Evolutionary conservation across 78 protist genomes (phyloP).

Genomic region (Capsaspora owczarzaki): DNA sequence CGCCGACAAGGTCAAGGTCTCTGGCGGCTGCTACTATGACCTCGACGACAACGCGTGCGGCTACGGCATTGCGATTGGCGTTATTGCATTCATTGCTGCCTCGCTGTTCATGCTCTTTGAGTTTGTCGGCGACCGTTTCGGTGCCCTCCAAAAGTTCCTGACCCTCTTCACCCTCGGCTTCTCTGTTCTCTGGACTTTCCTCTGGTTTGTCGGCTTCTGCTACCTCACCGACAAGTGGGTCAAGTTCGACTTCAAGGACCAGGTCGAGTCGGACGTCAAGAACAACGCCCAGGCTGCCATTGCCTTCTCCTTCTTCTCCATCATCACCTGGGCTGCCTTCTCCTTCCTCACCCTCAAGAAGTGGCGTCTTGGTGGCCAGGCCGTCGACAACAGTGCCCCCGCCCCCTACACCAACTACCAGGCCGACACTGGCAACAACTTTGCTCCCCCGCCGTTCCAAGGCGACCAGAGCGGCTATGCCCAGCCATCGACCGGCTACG

Average conservation of each 20-base stretch:
- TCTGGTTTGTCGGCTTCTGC: constrained; percentile 11
- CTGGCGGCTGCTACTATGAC: neutral
- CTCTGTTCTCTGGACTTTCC: neutral
- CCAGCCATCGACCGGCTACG: neutral
- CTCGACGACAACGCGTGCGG: neutral
- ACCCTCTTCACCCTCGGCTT: neutral
- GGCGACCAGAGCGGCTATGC: neutral
- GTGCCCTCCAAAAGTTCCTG: neutral
- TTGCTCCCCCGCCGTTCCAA: neutral
- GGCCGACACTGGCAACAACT: neutral
- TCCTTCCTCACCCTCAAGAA: neutral
- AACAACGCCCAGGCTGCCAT: constrained; percentile 3
- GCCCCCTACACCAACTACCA: neutral
- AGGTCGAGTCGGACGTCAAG: neutral
- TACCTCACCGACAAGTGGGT: neutral
- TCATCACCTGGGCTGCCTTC: neutral
- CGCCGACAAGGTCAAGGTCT: neutral
- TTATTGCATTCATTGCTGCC: neutral
- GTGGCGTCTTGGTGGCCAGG: neutral
- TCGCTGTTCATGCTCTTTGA: neutral
- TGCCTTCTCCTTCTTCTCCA: constrained; percentile 8
- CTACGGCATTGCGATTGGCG: constrained; percentile 2
- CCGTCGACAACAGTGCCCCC: neutral
- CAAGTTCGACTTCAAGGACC: neutral
- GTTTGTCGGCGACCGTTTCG: neutral